Percentiles rank a stretch among this genome's conserved stretches.
These are phyloP conservation scores for Fusarium phyllophilum DNA, from an alignment of 2,329 filamentous ascomycete species.

Conservation along the genomic window DNA sequence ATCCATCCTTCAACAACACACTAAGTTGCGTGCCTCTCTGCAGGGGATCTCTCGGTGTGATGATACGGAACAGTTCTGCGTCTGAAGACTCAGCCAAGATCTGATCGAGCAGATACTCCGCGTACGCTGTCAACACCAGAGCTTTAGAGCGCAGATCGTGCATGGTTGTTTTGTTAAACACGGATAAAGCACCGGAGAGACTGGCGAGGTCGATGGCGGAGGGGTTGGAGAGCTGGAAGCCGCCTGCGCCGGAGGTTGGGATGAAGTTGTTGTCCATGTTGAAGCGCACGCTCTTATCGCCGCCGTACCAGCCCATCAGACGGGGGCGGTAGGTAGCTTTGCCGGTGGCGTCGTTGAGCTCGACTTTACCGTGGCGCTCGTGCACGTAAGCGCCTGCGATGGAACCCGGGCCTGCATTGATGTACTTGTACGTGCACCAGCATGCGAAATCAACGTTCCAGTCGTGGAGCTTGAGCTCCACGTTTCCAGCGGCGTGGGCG, in stretches of 20 bases:
- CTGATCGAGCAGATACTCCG: conserved; percentile 72
- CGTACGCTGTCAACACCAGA: conserved; percentile 77
- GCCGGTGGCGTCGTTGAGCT: conserved; percentile 49
- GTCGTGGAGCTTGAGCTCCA: conserved; percentile 80
- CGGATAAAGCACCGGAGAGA: conserved; percentile 76
- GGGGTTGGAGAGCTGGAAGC: conserved; percentile 87
- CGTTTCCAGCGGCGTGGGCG: conserved; percentile 87
- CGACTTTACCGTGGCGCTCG: conserved; percentile 72
- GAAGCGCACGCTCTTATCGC: conserved; percentile 80
- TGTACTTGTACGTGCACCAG: conserved; percentile 96
- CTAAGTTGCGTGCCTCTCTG: conserved; percentile 84
- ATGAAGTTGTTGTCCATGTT: conserved; percentile 84
- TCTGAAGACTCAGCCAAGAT: conserved; percentile 50
- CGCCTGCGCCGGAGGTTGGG: conserved; percentile 80
- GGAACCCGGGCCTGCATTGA: conserved; percentile 84
- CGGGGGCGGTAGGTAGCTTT: conserved; percentile 67
- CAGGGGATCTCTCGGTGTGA: conserved; percentile 75
- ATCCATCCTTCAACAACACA: conserved; percentile 71
- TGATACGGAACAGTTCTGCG: conserved; percentile 62
- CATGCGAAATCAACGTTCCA: conserved; percentile 93
- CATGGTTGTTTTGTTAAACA: conserved; percentile 80
- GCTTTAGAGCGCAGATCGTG: conserved; percentile 75
- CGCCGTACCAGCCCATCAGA: conserved; percentile 88
- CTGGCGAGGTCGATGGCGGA: conserved; percentile 80
- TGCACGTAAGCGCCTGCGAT: conserved; percentile 87